Evolutionary conservation across 768 basidiomycete species (phyloP), one percentile per base, ranked within the genome.

Genomic region (Xerocomellus dryophilus): DNA sequence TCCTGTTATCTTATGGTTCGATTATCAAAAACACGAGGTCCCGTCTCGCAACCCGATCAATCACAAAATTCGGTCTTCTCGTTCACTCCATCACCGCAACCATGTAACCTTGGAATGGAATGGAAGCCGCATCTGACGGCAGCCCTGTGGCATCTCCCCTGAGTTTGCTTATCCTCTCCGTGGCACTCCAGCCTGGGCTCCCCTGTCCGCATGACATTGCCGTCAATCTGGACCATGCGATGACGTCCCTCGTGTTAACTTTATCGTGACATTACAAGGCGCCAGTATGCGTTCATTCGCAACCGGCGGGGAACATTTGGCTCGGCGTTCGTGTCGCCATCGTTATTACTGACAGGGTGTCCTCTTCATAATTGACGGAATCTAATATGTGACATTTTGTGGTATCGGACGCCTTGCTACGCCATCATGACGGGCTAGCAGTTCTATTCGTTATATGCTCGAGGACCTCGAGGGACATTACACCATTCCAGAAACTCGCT

Each of bases 51-150:
- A 25, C 23, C 23, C 5, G 29, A 44, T 47, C 61, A 58, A 51
- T 62, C 61, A 62, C 29, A 23, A 43, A 10, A 42, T 47, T 57
- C 32, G 21, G 39, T 25, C 48, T 38, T 40, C 47, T 47, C 25
- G 36, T 51, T 54, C 61, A 50, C 57, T 32, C 44, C 61, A 60
- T 62, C 61, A 36, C 61, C 61, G 61, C 61, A 51, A 47, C 55
- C 44, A 55, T 43, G 52, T 43, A 64, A 62, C 61, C 51, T 61
- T 62, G 62, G 45, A 57, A 62, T 51, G 58, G 58, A 61, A 62
- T 64, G 62, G 62, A 64, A 62, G 62, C 43, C 5, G 25, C 23
- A 1, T 48, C 14, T 62, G 43, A 54, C 52, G 53, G 57, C 54
- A 49, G 10, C 38, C 43, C 12, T 56, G 29, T 56, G 46, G 43